Conservation (phyloP, 352 stramenopile species). For the Globisporangium nunn region DNA sequence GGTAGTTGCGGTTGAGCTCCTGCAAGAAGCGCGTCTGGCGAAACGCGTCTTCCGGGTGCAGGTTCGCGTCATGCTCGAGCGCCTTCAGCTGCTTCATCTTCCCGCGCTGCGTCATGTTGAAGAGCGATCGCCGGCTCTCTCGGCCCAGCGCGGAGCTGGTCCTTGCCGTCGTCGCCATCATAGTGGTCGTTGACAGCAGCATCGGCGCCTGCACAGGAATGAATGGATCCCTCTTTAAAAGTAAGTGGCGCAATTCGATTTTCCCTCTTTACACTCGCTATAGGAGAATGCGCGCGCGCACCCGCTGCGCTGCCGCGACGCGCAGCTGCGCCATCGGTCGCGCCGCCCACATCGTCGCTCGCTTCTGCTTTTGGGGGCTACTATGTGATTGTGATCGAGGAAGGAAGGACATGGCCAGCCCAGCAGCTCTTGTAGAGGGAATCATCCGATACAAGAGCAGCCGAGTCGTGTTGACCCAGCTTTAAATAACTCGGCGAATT, state of each 20-base stretch:
- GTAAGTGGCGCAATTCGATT: neutral
- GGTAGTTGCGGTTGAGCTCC: constrained; percentile 84
- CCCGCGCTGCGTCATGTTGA: constrained; percentile 69
- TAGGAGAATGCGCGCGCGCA: neutral
- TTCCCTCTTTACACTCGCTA: neutral
- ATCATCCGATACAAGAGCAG: too few relatives aligned
- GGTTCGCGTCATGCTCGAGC: constrained; percentile 78
- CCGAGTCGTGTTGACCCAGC: too few relatives aligned
- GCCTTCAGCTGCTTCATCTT: constrained; percentile 82
- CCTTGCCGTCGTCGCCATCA: neutral
- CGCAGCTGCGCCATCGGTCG: constrained; percentile 8
- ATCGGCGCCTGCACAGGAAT: neutral
- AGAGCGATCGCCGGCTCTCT: constrained; percentile 52
- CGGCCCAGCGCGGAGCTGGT: neutral
- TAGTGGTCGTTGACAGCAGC: neutral
- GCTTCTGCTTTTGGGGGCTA: neutral
- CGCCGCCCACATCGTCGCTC: constrained; percentile 4
- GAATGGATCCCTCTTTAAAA: neutral
- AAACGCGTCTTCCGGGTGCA: constrained; percentile 62
- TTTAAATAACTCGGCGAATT: too few relatives aligned
- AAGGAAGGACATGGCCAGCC: neutral
- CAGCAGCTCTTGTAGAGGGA: too few relatives aligned
- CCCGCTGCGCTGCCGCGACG: neutral
- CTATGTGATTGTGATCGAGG: neutral
- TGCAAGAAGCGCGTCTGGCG: constrained; percentile 79